Base-by-base conservation (phyloP, 1,139 yeast genomes). In the Kodamaea ohmeri region DNA sequence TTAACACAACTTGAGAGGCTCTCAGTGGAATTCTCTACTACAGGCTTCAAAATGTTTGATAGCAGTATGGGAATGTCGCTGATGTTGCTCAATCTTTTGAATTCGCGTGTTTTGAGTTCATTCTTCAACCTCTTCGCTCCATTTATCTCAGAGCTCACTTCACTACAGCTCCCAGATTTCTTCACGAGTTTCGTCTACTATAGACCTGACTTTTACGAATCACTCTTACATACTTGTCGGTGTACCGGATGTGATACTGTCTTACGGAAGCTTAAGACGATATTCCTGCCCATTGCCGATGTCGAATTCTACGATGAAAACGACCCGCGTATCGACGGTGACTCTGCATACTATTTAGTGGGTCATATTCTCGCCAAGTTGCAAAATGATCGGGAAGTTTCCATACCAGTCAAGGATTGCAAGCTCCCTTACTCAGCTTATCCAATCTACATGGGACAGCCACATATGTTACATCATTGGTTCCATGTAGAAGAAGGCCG, bases 31-130 rank as follows among this genome's bases (percentile, higher is more conserved):
- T 64, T 65, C 40, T 55, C 66, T 2, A 64, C 71, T 0, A 67
- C 67, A 1, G 68, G 69, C 4, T 65, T 63, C 45, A 67, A 67
- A 45, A 67, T 65, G 70, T 65, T 65, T 49, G 70, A 61, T 39
- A 51, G 50, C 39, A 54, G 53, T 25, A 53, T 57, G 51, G 62
- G 61, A 11, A 56, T 65, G 61, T 52, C 66, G 5, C 58, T 64
- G 20, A 22, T 37, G 16, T 45, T 59, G 12, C 50, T 66, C 38
- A 66, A 66, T 44, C 54, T 63, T 41, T 47, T 66, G 40, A 65
- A 65, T 45, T 65, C 61, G 40, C 50, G 65, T 33, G 47, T 66
- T 16, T 59, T 66, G 55, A 69, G 65, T 40, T 65, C 69, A 13
- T 66, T 66, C 38, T 63, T 67, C 39, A 45, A 61, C 15, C 48